phyloP scores from a whole-genome alignment of 345 rosid species.

The Murraya koenigii region DNA sequence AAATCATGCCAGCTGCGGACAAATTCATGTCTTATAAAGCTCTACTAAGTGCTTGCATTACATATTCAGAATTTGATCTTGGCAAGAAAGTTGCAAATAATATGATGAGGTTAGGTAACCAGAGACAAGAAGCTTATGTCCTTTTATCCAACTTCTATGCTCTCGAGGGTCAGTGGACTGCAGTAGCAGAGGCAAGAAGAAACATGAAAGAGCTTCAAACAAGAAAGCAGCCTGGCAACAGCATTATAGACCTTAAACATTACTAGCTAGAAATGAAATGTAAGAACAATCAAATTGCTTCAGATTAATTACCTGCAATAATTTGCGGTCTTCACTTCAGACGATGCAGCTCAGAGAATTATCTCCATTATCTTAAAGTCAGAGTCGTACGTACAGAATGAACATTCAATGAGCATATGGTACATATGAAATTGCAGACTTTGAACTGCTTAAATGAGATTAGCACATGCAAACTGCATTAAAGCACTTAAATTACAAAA shows the following conservation, averaged over 20 bases:
- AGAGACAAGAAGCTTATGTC: slow-evolving; percentile 11
- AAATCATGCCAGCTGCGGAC: slow-evolving; percentile 10
- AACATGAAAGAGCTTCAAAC: slow-evolving; percentile 9
- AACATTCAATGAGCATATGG: background rate
- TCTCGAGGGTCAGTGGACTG: slow-evolving; percentile 27
- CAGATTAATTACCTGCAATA: background rate
- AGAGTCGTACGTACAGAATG: background rate
- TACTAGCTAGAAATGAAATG: background rate
- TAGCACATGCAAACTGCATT: background rate
- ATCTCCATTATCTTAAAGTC: background rate
- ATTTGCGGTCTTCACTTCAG: background rate
- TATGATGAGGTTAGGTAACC: slow-evolving; percentile 6
- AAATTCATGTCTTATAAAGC: slow-evolving; percentile 15
- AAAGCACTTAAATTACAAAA: background rate
- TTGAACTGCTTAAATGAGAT: background rate
- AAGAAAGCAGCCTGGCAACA: slow-evolving; percentile 26
- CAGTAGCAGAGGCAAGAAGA: slow-evolving; percentile 22
- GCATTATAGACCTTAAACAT: slow-evolving; percentile 6
- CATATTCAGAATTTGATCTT: slow-evolving; percentile 20
- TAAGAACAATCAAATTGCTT: background rate
- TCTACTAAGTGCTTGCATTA: slow-evolving; percentile 28
- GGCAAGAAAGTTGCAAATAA: slow-evolving; percentile 23
- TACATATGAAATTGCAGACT: background rate
- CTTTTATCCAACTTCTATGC: slow-evolving; percentile 34
- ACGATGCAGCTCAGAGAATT: background rate